Evolutionary conservation across 805 yeast genomes (phyloP).

Genomic region (Yueomyces sp.): DNA sequence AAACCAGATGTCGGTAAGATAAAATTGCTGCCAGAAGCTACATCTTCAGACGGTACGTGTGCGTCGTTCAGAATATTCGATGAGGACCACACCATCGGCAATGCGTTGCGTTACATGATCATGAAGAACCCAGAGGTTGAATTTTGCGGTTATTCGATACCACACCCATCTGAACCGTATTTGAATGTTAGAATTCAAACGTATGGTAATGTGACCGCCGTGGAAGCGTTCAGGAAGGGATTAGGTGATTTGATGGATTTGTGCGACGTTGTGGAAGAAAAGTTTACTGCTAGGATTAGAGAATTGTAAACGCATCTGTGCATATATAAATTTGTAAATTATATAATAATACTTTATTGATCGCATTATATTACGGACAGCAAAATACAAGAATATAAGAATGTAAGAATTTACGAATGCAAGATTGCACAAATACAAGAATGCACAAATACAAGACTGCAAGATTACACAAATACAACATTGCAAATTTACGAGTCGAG

Average conservation of each 20-base stretch:
- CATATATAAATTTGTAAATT: not conserved
- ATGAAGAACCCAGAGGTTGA: constrained; percentile 98
- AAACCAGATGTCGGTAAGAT: constrained; percentile 38
- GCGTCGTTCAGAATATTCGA: constrained; percentile 87
- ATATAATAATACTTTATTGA: no score
- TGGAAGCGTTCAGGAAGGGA: constrained; percentile 87
- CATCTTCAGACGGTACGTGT: constrained; percentile 83
- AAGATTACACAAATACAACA: no score
- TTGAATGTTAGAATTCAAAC: constrained; percentile 90
- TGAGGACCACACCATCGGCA: constrained; percentile 95
- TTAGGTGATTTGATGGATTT: constrained; percentile 70
- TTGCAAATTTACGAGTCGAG: no score
- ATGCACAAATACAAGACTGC: no score
- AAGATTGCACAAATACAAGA: no score
- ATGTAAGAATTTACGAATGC: no score
- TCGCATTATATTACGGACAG: no score
- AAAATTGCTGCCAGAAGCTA: constrained; percentile 58
- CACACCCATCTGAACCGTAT: constrained; percentile 91
- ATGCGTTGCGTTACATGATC: constrained; percentile 82
- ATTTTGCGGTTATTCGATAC: constrained; percentile 96
- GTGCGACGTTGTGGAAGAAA: constrained; percentile 73
- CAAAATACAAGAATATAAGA: no score
- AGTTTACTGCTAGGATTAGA: constrained; percentile 55
- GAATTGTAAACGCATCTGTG: constrained; percentile 20
- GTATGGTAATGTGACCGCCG: constrained; percentile 71